Evolutionary conservation across 495 filamentous ascomycete species (phyloP), one percentile per base, ranked within the genome.

Genomic region (Annulohypoxylon nitens): DNA sequence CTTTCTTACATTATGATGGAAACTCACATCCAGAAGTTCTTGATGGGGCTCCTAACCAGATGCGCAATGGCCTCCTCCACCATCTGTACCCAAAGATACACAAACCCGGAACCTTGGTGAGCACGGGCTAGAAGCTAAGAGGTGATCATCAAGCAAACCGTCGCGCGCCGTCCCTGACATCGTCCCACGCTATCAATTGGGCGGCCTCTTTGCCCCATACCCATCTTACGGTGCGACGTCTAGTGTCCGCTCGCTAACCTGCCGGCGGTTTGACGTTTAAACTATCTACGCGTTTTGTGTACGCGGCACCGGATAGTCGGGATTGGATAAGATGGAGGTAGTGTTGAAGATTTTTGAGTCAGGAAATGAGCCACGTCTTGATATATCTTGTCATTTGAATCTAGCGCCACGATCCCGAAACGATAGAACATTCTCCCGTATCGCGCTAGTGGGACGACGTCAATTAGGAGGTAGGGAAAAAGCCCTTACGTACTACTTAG

Each of bases 141-240:
- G 41, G 51, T 20, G 58, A 34, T 50, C 47, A 55, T 72, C 57
- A 43, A 65, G 43, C 10, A 57, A 25, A 25, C 20, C 58, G 63
- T 67, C 57, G 57, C 70, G 60, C 60, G 67, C 67, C 60, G 67
- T 64, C 37, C 39, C 51, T 53, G 20, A 33, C 14, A 66, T 62
- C 57, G 58, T 57, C n/a, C 69, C 41, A 43, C 69, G 43, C 70
- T 73, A 73, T 9, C 16, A n/a, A 7, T 47, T 20, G n/a, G 43
- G 60, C 59, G 48, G 34, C 58, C 50, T 68, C 39, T 51, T 59
- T 33, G 64, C 59, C 37, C 51, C 33, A 36, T 64, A 39, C 55
- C 33, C 57, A 62, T 58, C 20, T 30, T 62, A 33, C 36, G 51
- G 26, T 71, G 62, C 54, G 67, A 54, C 18, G 18, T 53, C 55